Conservation (phyloP, 2,329 filamentous ascomycete species). For the Emericellopsis atlantica region DNA sequence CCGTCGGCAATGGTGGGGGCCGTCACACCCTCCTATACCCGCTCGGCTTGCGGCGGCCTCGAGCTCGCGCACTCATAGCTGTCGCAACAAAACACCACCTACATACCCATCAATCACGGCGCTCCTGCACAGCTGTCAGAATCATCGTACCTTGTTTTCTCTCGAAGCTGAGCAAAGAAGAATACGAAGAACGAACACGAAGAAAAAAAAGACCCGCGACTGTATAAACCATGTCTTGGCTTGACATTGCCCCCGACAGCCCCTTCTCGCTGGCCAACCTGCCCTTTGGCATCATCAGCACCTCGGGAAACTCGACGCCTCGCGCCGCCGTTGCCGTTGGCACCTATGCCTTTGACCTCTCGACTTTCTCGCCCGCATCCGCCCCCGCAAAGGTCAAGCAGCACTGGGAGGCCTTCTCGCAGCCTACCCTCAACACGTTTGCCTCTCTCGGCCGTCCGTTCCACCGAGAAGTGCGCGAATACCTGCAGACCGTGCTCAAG, state of each 20-base stretch:
- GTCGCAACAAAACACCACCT: too few species aligned
- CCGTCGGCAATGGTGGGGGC: too few species aligned
- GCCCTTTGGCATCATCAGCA: conserved; percentile 72
- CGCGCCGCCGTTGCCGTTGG: conserved; percentile 63
- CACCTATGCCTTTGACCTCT: conserved; percentile 56
- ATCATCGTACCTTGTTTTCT: too few species aligned
- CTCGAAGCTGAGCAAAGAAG: too few species aligned
- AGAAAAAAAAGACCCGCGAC: background rate
- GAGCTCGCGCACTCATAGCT: too few species aligned
- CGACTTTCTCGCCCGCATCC: conserved; percentile 2
- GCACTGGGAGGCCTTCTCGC: conserved; percentile 12
- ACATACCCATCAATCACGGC: too few species aligned
- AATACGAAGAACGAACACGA: too few species aligned
- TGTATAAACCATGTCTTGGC: conserved; percentile 10
- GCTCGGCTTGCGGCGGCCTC: too few species aligned
- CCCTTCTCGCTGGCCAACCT: conserved; percentile 68
- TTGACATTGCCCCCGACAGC: conserved; percentile 10
- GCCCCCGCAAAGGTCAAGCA: conserved; percentile 11
- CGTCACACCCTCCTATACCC: too few species aligned
- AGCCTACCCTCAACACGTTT: conserved; percentile 17
- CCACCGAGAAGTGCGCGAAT: conserved; percentile 55
- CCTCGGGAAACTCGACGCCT: conserved; percentile 37
- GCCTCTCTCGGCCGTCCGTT: conserved; percentile 51
- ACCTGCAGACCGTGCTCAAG: conserved; percentile 47
- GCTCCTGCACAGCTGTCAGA: too few species aligned